A percentile compares a stretch with the other conserved stretches of the same genome.
Evolutionary conservation across 768 basidiomycete genomes (phyloP).

Genomic region (Kwoniella europaea): DNA sequence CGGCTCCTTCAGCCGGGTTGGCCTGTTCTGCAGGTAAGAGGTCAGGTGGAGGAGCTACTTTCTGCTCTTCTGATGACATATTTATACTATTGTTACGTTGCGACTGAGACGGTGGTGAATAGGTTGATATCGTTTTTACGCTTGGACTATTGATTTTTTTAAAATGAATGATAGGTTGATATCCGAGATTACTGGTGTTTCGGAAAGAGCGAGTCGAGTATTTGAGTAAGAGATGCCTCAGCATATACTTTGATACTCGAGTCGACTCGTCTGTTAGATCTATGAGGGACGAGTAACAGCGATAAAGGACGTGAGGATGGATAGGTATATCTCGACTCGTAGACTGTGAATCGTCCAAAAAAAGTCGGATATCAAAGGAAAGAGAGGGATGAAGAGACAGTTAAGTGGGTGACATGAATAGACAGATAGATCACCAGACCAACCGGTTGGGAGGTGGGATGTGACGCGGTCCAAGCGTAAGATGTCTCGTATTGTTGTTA

Average conservation of each 20-base stretch:
- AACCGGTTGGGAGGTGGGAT: constrained; percentile 1
- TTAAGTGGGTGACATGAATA: constrained; percentile 5
- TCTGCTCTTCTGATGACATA: constrained; percentile 28
- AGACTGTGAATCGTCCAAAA: background rate
- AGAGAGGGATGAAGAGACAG: background rate
- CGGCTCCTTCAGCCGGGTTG: constrained; percentile 13
- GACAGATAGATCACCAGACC: background rate
- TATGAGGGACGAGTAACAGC: background rate
- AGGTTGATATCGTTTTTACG: constrained; percentile 9
- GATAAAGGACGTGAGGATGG: background rate
- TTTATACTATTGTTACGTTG: constrained; percentile 7
- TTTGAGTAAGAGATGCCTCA: constrained; percentile 10
- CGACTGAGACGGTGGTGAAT: background rate
- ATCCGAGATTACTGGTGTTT: background rate
- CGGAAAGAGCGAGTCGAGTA: constrained; percentile 22
- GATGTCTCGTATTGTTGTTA: background rate
- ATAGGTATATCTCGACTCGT: background rate
- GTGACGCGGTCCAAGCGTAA: constrained; percentile 3
- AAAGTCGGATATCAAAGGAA: constrained; percentile 9
- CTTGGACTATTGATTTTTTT: background rate
- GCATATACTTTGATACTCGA: constrained; percentile 25
- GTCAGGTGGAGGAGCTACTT: constrained; percentile 25
- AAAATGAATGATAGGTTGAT: background rate
- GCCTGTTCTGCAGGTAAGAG: constrained; percentile 32
- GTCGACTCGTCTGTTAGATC: constrained; percentile 9